Conservation (phyloP, 23 red algal genomes). For the Pyropia yezoensis region DNA sequence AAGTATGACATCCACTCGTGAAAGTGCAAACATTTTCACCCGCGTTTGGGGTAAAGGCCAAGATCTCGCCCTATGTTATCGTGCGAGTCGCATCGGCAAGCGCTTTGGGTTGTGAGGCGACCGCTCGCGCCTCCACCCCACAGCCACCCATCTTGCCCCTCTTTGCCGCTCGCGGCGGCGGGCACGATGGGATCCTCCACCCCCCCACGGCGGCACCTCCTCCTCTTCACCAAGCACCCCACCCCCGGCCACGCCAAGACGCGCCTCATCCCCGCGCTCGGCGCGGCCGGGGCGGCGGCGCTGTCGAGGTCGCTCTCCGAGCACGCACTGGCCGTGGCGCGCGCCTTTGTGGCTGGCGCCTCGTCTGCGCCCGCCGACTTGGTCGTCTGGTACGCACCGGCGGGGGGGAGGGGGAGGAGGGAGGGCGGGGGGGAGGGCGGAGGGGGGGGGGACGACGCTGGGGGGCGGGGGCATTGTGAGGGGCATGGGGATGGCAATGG, state of each 20-base stretch:
- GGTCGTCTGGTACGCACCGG: slow-evolving; percentile 23
- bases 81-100: no score
- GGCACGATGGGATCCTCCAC: not conserved
- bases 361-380: not conserved
- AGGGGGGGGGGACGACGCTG: no score
- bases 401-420: not conserved
- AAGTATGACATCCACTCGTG: no score
- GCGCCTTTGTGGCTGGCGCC: slow-evolving; percentile 7
- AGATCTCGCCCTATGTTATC: no score
- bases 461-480: no score
- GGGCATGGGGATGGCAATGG: slow-evolving; percentile 1
- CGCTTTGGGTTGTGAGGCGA: no score
- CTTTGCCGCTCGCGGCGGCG: no score
- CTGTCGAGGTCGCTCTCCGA: slow-evolving; percentile 53
- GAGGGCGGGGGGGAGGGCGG: slow-evolving; percentile 4
- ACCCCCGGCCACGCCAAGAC: slow-evolving; percentile 73
- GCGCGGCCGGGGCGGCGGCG: slow-evolving; percentile 43
- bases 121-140: no score
- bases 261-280: slow-evolving; percentile 58
- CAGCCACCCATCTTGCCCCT: no score
- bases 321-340: slow-evolving; percentile 19
- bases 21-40: no score
- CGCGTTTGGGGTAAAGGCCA: no score
- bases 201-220: slow-evolving; percentile 8
- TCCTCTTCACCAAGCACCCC: slow-evolving; percentile 88